Percentiles rank a stretch among this genome's conserved stretches.
These are phyloP conservation scores for Sanghuangporus sanghuang DNA, from an alignment of 1,284 basidiomycete species.

Conservation along the genomic window DNA sequence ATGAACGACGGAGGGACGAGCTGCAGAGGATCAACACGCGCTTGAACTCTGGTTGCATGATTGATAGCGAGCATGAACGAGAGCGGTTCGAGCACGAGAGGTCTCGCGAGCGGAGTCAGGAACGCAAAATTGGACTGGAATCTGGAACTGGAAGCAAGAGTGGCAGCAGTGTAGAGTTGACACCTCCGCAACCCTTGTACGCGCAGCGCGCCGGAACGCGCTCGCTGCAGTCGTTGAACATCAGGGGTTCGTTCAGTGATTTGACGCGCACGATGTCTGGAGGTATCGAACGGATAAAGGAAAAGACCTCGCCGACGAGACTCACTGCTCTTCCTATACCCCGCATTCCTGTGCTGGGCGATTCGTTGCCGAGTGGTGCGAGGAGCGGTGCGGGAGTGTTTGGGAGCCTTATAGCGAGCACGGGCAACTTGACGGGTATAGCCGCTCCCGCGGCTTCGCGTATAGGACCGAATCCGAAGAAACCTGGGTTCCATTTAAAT, in stretches of 20 bases:
- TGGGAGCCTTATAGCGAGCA: slow-evolving; percentile 68
- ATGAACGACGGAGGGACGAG: neutral
- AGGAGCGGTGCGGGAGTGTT: slow-evolving; percentile 63
- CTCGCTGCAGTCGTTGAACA: neutral
- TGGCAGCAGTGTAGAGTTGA: neutral
- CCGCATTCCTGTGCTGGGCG: slow-evolving; percentile 14
- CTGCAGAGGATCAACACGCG: neutral
- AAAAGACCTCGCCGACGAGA: slow-evolving; percentile 1
- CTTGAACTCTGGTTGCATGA: neutral
- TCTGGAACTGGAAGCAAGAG: neutral
- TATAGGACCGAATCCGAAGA: slow-evolving; percentile 61
- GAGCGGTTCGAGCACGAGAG: neutral
- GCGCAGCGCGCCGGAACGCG: neutral
- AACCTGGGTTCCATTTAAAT: slow-evolving; percentile 64
- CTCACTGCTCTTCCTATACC: slow-evolving; percentile 17
- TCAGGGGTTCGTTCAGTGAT: neutral
- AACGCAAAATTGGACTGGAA: neutral
- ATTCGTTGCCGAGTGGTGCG: slow-evolving; percentile 40
- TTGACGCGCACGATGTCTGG: neutral
- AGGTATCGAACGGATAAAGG: neutral
- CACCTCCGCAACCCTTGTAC: slow-evolving; percentile 6
- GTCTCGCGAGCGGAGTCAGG: neutral
- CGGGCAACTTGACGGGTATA: slow-evolving; percentile 56
- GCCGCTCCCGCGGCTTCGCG: slow-evolving; percentile 51
- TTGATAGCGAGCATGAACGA: neutral